Base-by-base conservation (phyloP, 768 basidiomycete species). In the Pleurotus tuber-regium region DNA sequence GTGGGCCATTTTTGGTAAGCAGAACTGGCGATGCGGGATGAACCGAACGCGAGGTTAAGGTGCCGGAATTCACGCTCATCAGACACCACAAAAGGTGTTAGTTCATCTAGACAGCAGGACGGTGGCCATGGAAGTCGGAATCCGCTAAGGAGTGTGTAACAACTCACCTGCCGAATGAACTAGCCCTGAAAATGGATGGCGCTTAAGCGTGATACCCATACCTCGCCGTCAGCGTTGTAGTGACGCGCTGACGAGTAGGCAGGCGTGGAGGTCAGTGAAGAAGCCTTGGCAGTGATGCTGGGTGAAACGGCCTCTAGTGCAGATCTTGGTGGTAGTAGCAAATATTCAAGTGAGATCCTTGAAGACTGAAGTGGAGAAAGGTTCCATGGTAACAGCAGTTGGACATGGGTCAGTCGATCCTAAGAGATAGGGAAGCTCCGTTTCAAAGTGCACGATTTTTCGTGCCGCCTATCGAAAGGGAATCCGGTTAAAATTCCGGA, bases 181-280 rank as follows among this genome's bases (percentile, higher is more conserved):
- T 86, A 84, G 84, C 85, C 85, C 83, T 86, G 82, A 87, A 87
- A 87, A 87, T 86, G 84, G 86, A 87, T 87, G 85, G 86, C 84
- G 84, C 85, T 87, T 78, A 85, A 86, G 83, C 78, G 80, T 84
- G 78, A 79, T 82, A 85, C 86, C 86, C 82, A 87, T 81, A 87
- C 85, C 81, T 83, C 82, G 74, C 85, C 82, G 78, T 84, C 77
- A 77, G 79, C 72, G 80, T 82, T 80, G 67, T 73, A 79, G 76
- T 79, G 77, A 86, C 65, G 79, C 78, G 71, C 76, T 77, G 75
- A 83, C 77, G 82, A 85, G 82, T 83, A 84, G 83, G 82, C 79
- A 78, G 82, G 80, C 79, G 78, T 84, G 83, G 81, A 79, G 83
- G 83, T 86, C 73, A 66, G 78, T 83, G 81, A 81, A 41, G 83